These are phyloP conservation scores for Carex kokanica DNA, from an alignment of 176 grass and related monocot species.

Conservation along the genomic window DNA sequence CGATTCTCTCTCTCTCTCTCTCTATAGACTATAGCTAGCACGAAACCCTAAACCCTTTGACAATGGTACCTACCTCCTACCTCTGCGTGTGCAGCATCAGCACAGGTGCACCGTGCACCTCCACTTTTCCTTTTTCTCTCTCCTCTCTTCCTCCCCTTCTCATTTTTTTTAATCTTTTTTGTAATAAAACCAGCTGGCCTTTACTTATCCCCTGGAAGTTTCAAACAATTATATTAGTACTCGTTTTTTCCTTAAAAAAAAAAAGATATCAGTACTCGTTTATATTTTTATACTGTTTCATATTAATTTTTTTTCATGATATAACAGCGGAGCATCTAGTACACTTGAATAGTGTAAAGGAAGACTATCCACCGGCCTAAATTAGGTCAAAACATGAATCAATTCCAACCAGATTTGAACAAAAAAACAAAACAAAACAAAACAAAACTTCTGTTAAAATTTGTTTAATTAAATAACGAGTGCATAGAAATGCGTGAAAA, in stretches of 20 bases:
- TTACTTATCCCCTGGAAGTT: no score
- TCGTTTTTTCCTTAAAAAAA: no score
- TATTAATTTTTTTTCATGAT: not conserved
- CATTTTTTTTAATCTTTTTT: not conserved
- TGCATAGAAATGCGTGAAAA: conserved; percentile 12
- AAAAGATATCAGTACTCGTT: no score
- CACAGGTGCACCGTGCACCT: conserved; percentile 17
- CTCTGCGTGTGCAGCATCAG: conserved; percentile 20
- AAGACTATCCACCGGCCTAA: not conserved
- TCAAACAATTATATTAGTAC: no score
- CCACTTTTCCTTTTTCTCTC: conserved; percentile 21
- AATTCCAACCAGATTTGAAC: not conserved
- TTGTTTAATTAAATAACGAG: no score
- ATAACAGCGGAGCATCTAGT: not conserved
- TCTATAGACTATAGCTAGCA: not conserved
- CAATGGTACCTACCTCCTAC: not conserved
- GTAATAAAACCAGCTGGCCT: no score
- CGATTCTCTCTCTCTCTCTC: not conserved
- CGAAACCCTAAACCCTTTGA: conserved; percentile 29
- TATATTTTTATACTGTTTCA: not conserved
- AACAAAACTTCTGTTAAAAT: not conserved
- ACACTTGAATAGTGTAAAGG: not conserved
- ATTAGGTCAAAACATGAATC: conserved; percentile 17
- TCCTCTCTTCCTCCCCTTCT: not conserved
- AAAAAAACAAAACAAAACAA: not conserved